These are phyloP conservation scores for Crithidia thermophila DNA, from an alignment of 208 protist species.

Conservation along the genomic window DNA sequence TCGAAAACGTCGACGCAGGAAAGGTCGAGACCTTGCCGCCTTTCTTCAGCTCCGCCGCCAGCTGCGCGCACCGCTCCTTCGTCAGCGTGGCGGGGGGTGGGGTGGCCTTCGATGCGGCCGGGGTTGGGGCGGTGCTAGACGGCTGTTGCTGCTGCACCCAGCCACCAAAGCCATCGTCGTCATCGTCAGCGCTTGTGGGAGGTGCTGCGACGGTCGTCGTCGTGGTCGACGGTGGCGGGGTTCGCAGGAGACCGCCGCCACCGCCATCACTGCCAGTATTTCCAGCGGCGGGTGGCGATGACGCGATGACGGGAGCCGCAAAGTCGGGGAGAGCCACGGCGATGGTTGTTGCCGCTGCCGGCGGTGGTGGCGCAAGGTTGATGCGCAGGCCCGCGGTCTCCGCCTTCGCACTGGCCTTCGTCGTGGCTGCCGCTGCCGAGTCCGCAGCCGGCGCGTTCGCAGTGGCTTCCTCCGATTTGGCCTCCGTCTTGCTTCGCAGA, in stretches of 20 bases:
- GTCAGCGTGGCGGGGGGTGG: constrained; percentile 5
- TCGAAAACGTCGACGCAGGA: not conserved
- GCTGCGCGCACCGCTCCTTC: constrained; percentile 12
- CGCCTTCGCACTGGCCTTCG: no score
- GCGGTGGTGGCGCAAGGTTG: not conserved
- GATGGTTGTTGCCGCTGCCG: constrained; percentile 1
- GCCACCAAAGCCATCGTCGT: constrained; percentile 24
- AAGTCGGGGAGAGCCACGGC: constrained; percentile 13
- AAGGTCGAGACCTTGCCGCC: not conserved
- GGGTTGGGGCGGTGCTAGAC: not conserved
- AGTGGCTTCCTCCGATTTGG: no score
- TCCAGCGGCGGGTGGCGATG: not conserved
- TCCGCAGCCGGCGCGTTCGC: no score
- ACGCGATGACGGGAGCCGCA: constrained; percentile 1
- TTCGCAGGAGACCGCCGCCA: not conserved
- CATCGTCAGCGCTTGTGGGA: not conserved
- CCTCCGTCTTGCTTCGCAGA: not conserved
- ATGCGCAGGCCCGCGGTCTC: constrained; percentile 9
- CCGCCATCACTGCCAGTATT: no score
- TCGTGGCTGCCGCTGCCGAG: not conserved
- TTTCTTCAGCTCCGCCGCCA: not conserved
- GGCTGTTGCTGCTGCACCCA: constrained; percentile 13
- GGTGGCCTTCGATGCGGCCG: not conserved
- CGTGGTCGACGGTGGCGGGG: no score
- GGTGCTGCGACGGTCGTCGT: no score